These are phyloP conservation scores for Tardiomyces blankii DNA, from an alignment of 1,139 yeast species.

Conservation along the genomic window DNA sequence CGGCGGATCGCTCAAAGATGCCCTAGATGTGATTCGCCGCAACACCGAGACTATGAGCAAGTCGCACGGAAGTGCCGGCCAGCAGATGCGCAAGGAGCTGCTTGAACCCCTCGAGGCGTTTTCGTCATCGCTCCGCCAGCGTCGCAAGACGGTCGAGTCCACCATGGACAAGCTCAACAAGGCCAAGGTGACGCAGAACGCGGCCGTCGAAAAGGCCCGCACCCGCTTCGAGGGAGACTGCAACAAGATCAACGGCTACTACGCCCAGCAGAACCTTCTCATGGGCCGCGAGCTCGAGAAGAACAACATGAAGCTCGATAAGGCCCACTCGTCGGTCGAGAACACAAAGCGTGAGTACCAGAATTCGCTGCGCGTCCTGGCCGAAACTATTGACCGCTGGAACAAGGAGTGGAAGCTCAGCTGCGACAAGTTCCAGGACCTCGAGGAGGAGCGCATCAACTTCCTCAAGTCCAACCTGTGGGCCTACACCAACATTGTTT, in stretches of 20 bases:
- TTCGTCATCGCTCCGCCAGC: conserved; percentile 31
- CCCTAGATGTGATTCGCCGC: conserved; percentile 45
- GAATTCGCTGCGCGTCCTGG: conserved; percentile 44
- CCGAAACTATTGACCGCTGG: conserved; percentile 63
- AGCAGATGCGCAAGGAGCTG: conserved; percentile 32
- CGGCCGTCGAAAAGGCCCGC: conserved; percentile 34
- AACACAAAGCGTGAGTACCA: conserved; percentile 48
- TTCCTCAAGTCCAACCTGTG: conserved; percentile 68
- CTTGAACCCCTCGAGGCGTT: conserved; percentile 35
- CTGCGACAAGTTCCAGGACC: conserved; percentile 56
- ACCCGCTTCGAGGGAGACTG: conserved; percentile 49
- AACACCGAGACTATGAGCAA: conserved; percentile 45
- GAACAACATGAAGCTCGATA: conserved; percentile 49
- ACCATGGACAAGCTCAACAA: conserved; percentile 33
- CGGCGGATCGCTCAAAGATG: conserved; percentile 43
- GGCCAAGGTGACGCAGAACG: conserved; percentile 29
- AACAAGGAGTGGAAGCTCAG: conserved; percentile 68
- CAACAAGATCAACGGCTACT: conserved; percentile 44
- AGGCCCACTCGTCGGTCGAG: conserved; percentile 39
- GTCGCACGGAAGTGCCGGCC: conserved; percentile 37
- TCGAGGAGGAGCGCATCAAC: conserved; percentile 73
- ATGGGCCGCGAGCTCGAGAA: conserved; percentile 72
- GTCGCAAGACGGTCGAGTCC: conserved; percentile 36
- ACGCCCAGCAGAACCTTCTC: conserved; percentile 57
- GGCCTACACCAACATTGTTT: conserved; percentile 68